Conservation (phyloP, 2,329 filamentous ascomycete species). For the Domatiomyces catenatus region DNA sequence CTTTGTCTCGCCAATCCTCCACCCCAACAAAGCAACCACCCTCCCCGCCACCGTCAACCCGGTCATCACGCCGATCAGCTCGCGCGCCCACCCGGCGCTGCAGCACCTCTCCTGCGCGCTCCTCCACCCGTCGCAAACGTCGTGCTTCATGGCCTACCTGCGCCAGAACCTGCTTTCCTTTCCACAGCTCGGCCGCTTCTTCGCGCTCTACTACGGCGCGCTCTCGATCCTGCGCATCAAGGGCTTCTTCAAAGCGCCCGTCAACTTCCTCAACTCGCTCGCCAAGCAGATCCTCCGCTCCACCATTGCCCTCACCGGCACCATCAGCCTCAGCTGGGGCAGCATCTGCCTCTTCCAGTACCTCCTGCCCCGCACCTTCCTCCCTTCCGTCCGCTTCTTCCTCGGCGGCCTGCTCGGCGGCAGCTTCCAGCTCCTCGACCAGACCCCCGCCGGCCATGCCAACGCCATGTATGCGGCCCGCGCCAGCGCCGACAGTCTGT, state of each 20-base stretch:
- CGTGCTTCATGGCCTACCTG: slow-evolving; percentile 72
- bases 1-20: slow-evolving; percentile 74
- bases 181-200: slow-evolving; percentile 60
- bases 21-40: slow-evolving; percentile 49
- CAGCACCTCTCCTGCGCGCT: slow-evolving; percentile 67
- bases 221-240: slow-evolving; percentile 54
- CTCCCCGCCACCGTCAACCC: slow-evolving; percentile 49
- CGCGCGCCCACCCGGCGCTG: slow-evolving; percentile 74
- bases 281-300: slow-evolving; percentile 56
- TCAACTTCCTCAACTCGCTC: slow-evolving; percentile 50
- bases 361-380: slow-evolving; percentile 55
- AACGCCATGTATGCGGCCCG: slow-evolving; percentile 68
- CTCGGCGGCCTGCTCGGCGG: slow-evolving; percentile 74
- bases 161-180: slow-evolving; percentile 78
- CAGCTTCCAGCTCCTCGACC: slow-evolving; percentile 66
- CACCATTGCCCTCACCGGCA: slow-evolving; percentile 61
- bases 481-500: slow-evolving; percentile 64
- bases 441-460: slow-evolving; percentile 32
- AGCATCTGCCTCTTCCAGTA: slow-evolving; percentile 78
- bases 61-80: slow-evolving; percentile 60
- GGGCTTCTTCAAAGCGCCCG: slow-evolving; percentile 51
- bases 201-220: slow-evolving; percentile 52
- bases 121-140: slow-evolving; percentile 75
- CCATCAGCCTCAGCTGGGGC: slow-evolving; percentile 78
- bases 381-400: slow-evolving; percentile 79